Evolutionary conservation across 345 rosid genomes (phyloP).

Genomic region (Salix suchowensis): DNA sequence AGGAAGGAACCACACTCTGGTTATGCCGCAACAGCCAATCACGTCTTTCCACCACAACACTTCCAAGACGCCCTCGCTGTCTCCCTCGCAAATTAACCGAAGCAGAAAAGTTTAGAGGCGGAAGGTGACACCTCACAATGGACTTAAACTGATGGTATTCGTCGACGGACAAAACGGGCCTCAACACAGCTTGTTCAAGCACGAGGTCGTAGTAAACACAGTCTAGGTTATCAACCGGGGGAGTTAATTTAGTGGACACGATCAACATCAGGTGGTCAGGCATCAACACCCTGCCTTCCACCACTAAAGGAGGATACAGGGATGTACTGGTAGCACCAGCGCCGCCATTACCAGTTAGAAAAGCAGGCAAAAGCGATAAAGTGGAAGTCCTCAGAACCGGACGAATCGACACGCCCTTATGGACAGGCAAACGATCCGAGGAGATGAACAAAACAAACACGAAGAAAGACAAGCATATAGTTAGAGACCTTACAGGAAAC

Average conservation of each 20-base stretch:
- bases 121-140: constrained; percentile 65
- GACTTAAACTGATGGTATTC: constrained; percentile 50
- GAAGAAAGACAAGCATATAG: constrained; percentile 52
- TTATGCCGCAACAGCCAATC: constrained; percentile 22
- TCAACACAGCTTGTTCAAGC: constrained; percentile 15
- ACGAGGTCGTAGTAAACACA: constrained; percentile 48
- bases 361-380: constrained; percentile 44
- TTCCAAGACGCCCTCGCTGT: constrained; percentile 27
- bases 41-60: constrained; percentile 12
- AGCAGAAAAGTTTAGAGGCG: constrained; percentile 57
- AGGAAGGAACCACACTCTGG: constrained; percentile 41
- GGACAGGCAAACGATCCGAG: constrained; percentile 46
- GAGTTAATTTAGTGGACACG: constrained; percentile 32
- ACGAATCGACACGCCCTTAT: constrained; percentile 36
- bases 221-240: constrained; percentile 28
- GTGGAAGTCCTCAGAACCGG: constrained; percentile 58
- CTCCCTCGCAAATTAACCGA: constrained; percentile 40
- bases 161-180: constrained; percentile 50
- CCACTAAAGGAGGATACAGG: constrained; percentile 26
- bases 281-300: constrained; percentile 64
- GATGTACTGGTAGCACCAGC: neutral
- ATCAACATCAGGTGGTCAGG: constrained; percentile 78
- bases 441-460: constrained; percentile 60
- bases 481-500: constrained; percentile 51
- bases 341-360: constrained; percentile 33